Base-by-base conservation (phyloP, 2,329 filamentous ascomycete genomes). In the Colletotrichum shisoi region DNA sequence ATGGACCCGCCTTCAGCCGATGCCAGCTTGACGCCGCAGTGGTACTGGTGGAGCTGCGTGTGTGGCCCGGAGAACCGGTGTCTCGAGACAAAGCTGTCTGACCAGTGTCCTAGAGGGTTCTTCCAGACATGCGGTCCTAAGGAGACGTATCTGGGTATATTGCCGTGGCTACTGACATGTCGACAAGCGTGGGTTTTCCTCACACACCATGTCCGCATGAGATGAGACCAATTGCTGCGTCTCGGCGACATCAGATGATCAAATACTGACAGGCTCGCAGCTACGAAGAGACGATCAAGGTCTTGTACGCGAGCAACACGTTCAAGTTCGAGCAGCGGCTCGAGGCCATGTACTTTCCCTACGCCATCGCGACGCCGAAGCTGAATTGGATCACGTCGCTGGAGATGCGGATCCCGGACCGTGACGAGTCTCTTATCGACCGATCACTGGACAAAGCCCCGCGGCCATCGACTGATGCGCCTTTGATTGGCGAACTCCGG, bases 21-120 rank as follows among this genome's bases (percentile, higher is more conserved):
- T 42, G 57, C 61, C 17, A 62, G 39, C 57, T 56, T 57, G 42
- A 37, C 53, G 49, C 66, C 68, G 46, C 61, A 68, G 53, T 70
- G 68, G 68, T 66, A 69, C 53, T 70, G 68, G 68, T 70, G 68
- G 68, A 69, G 66, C 31, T 70, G 68, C 58, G 65, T 70, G 21
- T 70, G 68, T 44, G 66, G 53, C 45, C 66, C 57, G n/a, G 65
- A 70, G 17, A 56, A 66, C 57, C 60, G 57, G 19, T 51, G 45
- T 12, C 57, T 69, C 45, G 68, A 70, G 54, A 62, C 62, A 24
- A 66, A 62, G 19, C 53, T 69, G 61, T 57, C 48, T 9, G 57
- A 68, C 39, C 56, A 68, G 44, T 70, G 68, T 49, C 68, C 68
- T 24, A 62, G 61, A 31, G 68, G 66, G 6, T 69, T 70, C 62